A percentile compares a stretch with the other conserved stretches of the same genome.
Evolutionary conservation across 495 filamentous ascomycete species (phyloP).

Genomic region (Poronia punctata): DNA sequence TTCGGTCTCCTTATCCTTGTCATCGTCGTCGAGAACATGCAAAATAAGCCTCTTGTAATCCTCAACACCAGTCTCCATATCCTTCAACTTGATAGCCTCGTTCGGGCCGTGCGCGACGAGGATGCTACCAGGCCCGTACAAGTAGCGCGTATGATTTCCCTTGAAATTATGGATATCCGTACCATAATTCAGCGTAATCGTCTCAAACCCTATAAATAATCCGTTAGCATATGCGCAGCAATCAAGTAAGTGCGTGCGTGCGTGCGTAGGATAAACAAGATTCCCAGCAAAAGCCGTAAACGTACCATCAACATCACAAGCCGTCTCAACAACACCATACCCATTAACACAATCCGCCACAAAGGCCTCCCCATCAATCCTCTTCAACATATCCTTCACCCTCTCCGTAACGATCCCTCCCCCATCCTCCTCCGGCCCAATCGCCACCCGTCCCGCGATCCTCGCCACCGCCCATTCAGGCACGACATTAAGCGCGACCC

Average conservation of each 20-base stretch:
- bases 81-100: conserved; percentile 64
- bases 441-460: conserved; percentile 67
- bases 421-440: conserved; percentile 53
- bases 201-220: conserved; percentile 55
- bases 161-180: conserved; percentile 80
- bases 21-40: conserved; percentile 47
- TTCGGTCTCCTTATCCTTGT: conserved; percentile 8
- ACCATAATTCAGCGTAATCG: conserved; percentile 78
- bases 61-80: conserved; percentile 61
- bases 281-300: not conserved
- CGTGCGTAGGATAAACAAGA: not conserved
- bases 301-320: conserved; percentile 68
- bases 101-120: conserved; percentile 82
- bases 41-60: conserved; percentile 66
- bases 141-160: conserved; percentile 68
- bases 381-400: conserved; percentile 52
- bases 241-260: not conserved
- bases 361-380: conserved; percentile 50
- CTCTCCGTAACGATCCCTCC: conserved; percentile 43
- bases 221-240: too few relatives aligned
- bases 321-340: conserved; percentile 70
- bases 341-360: conserved; percentile 49
- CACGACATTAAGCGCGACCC: conserved; percentile 85
- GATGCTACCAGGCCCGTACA: conserved; percentile 86
- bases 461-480: conserved; percentile 60